A percentile compares a stretch with the other conserved stretches of the same genome.
These are phyloP conservation scores for Ascocoryne sarcoides DNA, from an alignment of 2,329 filamentous ascomycete species.

Conservation along the genomic window DNA sequence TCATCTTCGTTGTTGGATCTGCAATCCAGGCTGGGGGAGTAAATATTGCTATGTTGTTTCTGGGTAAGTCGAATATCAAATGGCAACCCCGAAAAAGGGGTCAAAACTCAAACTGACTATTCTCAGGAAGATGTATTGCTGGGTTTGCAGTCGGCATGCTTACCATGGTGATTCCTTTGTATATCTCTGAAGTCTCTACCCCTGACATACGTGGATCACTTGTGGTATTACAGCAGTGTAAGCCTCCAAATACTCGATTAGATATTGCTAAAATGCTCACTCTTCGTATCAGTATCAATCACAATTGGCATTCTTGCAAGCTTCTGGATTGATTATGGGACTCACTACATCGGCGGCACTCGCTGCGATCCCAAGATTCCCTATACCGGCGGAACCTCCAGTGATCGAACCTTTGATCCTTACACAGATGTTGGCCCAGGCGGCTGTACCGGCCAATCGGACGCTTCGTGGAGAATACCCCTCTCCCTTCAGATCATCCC, in stretches of 20 bases:
- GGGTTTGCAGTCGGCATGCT: slow-evolving; percentile 55
- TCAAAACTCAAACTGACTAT: no score
- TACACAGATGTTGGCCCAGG: slow-evolving; percentile 15
- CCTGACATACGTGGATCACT: slow-evolving; percentile 55
- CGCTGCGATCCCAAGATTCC: slow-evolving; percentile 17
- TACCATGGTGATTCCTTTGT: slow-evolving; percentile 54
- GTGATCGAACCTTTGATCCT: slow-evolving; percentile 13
- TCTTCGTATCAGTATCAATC: no score
- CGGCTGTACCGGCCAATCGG: no score
- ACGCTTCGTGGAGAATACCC: slow-evolving; percentile 10
- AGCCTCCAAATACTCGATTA: no score
- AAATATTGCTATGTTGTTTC: slow-evolving; percentile 35
- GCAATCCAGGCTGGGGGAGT: slow-evolving; percentile 28
- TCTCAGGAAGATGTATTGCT: slow-evolving; percentile 52
- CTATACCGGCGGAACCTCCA: slow-evolving; percentile 15
- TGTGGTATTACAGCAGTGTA: no score
- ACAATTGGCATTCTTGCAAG: slow-evolving; percentile 25
- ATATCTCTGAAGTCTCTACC: slow-evolving; percentile 50
- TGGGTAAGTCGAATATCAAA: no score
- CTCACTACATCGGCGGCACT: slow-evolving; percentile 22
- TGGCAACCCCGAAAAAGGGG: no score
- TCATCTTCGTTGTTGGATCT: slow-evolving; percentile 26
- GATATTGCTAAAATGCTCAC: no score
- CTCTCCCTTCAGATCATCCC: slow-evolving; percentile 52
- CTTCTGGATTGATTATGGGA: slow-evolving; percentile 27